Conservation (phyloP, 2,329 filamentous ascomycete genomes). For the Fusarium camptoceras region DNA sequence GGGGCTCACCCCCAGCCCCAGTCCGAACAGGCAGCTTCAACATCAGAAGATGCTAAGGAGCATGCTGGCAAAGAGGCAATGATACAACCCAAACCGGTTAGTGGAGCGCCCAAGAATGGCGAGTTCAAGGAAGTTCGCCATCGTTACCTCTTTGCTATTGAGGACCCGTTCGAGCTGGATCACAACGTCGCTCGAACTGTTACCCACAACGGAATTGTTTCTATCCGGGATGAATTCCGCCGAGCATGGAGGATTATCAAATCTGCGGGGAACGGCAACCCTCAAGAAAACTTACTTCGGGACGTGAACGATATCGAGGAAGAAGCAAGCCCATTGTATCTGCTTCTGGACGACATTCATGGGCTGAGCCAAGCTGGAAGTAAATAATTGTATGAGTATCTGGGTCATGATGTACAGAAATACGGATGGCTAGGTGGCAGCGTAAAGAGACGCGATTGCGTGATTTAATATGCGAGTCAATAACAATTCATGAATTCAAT, state of each 20-base stretch:
- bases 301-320: constrained; percentile 56
- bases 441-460: constrained; percentile 13
- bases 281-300: constrained; percentile 64
- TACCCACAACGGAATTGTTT: constrained; percentile 82
- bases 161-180: constrained; percentile 89
- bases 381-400: constrained; percentile 29
- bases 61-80: constrained; percentile 5
- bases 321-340: constrained; percentile 40
- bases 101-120: constrained; percentile 47
- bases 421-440: constrained; percentile 11
- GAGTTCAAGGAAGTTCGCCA: constrained; percentile 77
- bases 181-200: constrained; percentile 92
- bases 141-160: constrained; percentile 88
- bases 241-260: constrained; percentile 80
- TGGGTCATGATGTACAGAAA: constrained; percentile 21
- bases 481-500: not conserved
- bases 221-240: constrained; percentile 86
- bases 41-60: not conserved
- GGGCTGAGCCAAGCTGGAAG: constrained; percentile 33
- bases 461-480: not conserved
- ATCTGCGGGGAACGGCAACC: constrained; percentile 57
- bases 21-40: constrained; percentile 30
- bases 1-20: constrained; percentile 33
- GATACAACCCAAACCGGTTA: constrained; percentile 23
- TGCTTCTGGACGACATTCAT: constrained; percentile 52